phyloP scores from a whole-genome alignment of 352 stramenopile genomes.

The Phytopythium mirpurense region DNA sequence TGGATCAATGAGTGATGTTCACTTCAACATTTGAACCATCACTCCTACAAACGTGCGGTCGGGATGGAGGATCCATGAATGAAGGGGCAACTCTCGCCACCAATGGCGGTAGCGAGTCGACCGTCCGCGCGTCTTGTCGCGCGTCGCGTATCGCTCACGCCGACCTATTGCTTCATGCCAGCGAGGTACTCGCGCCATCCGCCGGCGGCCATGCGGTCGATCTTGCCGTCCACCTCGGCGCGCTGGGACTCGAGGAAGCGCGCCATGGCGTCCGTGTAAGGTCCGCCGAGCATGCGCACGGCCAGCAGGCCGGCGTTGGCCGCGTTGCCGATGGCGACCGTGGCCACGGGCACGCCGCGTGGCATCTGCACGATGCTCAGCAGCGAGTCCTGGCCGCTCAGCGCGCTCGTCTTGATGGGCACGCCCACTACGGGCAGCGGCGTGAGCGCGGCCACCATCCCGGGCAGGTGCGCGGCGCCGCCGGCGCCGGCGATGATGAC shows the following conservation, averaged over 20 bases:
- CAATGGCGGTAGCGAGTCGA: too few species aligned
- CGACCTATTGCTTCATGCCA: constrained; percentile 41
- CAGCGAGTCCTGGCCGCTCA: constrained; percentile 97
- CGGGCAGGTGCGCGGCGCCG: constrained; percentile 96
- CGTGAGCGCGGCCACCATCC: constrained; percentile 89
- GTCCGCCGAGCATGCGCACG: constrained; percentile 91
- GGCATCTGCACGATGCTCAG: constrained; percentile 99
- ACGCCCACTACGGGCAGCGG: constrained; percentile 94
- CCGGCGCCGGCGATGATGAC: constrained; percentile 95
- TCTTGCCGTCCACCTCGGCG: constrained; percentile 91
- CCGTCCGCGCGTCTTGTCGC: too few species aligned
- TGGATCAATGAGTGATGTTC: too few species aligned
- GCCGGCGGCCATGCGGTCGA: constrained; percentile 76
- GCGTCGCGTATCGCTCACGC: too few species aligned
- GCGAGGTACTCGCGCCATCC: constrained; percentile 92
- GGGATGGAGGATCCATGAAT: too few species aligned
- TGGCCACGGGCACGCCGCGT: constrained; percentile 96
- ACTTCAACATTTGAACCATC: too few species aligned
- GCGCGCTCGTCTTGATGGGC: constrained; percentile 95
- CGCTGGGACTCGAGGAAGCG: constrained; percentile 91
- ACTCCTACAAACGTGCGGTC: too few species aligned
- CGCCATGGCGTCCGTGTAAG: constrained; percentile 84
- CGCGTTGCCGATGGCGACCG: constrained; percentile 97
- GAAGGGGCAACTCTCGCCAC: too few species aligned
- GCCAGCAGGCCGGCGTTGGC: constrained; percentile 97